A percentile compares a stretch with the other conserved stretches of the same genome.
phyloP scores from a whole-genome alignment of 2,329 filamentous ascomycete genomes.

The Pseudogymnoascus sp. region DNA sequence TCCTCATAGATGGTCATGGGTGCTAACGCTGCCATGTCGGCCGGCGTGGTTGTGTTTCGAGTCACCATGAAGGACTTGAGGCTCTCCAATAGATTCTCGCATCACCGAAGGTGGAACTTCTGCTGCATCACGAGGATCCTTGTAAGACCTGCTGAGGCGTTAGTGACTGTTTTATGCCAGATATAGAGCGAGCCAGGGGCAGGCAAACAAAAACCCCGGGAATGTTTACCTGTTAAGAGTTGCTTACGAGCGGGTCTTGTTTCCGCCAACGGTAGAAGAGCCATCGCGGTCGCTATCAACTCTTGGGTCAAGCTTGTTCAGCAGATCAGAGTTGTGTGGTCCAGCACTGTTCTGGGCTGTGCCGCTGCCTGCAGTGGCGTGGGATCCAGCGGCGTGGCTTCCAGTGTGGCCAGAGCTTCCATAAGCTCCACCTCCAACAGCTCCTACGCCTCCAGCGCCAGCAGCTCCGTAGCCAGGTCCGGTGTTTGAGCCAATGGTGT shows the following conservation, averaged over 20 bases:
- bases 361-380: conserved; percentile 25
- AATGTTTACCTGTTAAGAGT: conserved; percentile 6
- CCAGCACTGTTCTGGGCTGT: conserved; percentile 38
- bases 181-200: neutral
- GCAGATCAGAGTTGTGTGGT: conserved; percentile 42
- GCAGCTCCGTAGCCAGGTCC: conserved; percentile 13
- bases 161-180: neutral
- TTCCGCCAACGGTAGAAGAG: conserved; percentile 43
- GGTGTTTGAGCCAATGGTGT: conserved; percentile 13
- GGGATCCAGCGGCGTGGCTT: conserved; percentile 13
- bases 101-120: conserved; percentile 49
- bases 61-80: conserved; percentile 38
- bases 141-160: neutral
- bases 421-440: conserved; percentile 10
- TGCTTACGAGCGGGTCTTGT: conserved; percentile 38
- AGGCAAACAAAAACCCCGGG: conserved; percentile 12
- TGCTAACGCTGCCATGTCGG: conserved; percentile 34
- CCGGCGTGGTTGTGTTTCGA: conserved; percentile 34
- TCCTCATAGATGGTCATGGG: conserved; percentile 3
- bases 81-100: conserved; percentile 38
- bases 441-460: conserved; percentile 7
- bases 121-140: conserved; percentile 45
- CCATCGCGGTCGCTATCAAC: conserved; percentile 40
- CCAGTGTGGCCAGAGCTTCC: conserved; percentile 7
- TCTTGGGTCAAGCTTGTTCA: conserved; percentile 45